Percentiles rank a stretch among this genome's conserved stretches.
These are phyloP conservation scores for Rhodotorula sp. DNA, from an alignment of 1,284 basidiomycete genomes.

Conservation along the genomic window DNA sequence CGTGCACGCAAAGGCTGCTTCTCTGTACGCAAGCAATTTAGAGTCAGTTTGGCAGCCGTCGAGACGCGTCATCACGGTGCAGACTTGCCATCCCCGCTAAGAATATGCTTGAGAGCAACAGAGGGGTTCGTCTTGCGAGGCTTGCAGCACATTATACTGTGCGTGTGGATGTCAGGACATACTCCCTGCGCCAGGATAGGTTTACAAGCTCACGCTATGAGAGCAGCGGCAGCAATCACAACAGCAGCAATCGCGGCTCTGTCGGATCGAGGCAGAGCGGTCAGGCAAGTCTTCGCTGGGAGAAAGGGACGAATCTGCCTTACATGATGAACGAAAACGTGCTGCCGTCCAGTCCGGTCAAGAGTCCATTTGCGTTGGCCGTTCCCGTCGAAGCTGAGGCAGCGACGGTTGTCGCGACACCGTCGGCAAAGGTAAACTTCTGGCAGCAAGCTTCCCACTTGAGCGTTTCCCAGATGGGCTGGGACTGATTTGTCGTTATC, in stretches of 20 bases:
- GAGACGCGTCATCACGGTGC: neutral
- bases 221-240: neutral
- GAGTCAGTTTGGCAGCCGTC: too few species aligned
- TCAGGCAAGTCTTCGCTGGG: neutral
- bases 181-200: neutral
- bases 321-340: constrained; percentile 2
- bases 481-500: constrained; percentile 16
- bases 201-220: neutral
- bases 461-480: constrained; percentile 10
- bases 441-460: constrained; percentile 18
- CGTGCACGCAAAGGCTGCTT: too few species aligned
- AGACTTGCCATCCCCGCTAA: neutral
- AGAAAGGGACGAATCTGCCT: neutral
- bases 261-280: neutral
- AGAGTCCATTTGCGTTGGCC: neutral
- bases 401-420: constrained; percentile 10
- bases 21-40: too few species aligned
- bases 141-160: neutral
- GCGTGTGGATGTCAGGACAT: neutral
- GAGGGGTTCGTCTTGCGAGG: neutral
- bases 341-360: neutral
- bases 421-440: constrained; percentile 1
- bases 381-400: neutral
- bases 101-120: neutral
- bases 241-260: neutral